These are phyloP conservation scores for Exophiala spinifera DNA, from an alignment of 2,329 filamentous ascomycete species.

Conservation along the genomic window DNA sequence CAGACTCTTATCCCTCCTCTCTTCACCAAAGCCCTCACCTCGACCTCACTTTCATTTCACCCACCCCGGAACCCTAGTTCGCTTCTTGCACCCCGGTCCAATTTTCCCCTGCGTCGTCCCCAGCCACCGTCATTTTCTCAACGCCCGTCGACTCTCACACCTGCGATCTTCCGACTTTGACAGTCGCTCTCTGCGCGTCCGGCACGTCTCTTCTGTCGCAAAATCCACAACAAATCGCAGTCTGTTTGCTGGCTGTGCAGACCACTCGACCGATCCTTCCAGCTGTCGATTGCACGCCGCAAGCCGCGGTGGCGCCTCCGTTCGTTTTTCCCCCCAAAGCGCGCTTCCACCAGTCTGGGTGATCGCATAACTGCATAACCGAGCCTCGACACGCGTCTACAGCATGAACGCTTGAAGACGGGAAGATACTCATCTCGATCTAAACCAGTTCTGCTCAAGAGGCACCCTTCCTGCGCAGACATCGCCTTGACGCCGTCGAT, in stretches of 20 bases:
- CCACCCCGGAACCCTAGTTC: background rate
- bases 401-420: conserved; percentile 21
- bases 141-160: conserved; percentile 7
- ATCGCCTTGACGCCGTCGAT: conserved; percentile 3
- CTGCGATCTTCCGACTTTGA: conserved; percentile 13
- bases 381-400: conserved; percentile 14
- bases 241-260: too few species aligned
- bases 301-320: background rate
- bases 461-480: conserved; percentile 3
- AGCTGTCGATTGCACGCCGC: background rate
- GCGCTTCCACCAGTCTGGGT: conserved; percentile 8
- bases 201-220: conserved; percentile 19
- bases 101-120: conserved; percentile 12
- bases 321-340: background rate
- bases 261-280: too few species aligned
- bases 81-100: conserved; percentile 14
- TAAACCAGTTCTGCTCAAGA: conserved; percentile 14
- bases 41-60: background rate
- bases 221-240: conserved; percentile 2
- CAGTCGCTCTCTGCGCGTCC: conserved; percentile 16
- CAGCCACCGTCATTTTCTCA: conserved; percentile 26
- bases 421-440: conserved; percentile 5
- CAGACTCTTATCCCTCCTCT: background rate
- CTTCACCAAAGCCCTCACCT: too few species aligned
- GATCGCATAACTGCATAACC: conserved; percentile 23